Evolutionary conservation across 129 eudicot genomes (phyloP), one percentile per base, ranked within the genome.

Genomic region (Centella asiatica): DNA sequence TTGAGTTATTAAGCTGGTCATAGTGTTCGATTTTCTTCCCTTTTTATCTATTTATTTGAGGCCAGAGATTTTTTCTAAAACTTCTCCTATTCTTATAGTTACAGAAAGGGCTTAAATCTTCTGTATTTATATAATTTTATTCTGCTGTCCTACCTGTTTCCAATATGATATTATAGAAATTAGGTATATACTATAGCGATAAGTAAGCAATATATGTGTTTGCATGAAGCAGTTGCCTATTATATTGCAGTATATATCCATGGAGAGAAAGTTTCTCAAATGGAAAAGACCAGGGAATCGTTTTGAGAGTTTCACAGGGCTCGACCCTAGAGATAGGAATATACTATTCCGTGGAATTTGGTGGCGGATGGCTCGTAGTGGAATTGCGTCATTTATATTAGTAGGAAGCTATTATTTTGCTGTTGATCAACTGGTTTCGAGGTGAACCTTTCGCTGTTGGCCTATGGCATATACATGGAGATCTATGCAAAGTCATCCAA

Each of bases 341-440:
- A 67, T 92, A 40, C 79, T 92, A 65, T 73, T 70, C 55, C 88
- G 83, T 44, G 96, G 98, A 62, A 66, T 87, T 59, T 63, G 82
- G 83, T 70, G 82, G 70, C 79, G 98, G 47, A 84, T 92, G 96
- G 96, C 88, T 60, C 90, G 95, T 45, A 75, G 88, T 72, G 98
- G 98, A 69, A 24, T 84, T 42, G 76, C 94, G 49, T 92, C 98
- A 22, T 79, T 88, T 76, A 65, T 80, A 54, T 54, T 87, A 39
- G 82, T 85, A 32, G 90, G 98, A 39, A 71, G 84, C 62, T 90
- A 90, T 70, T 84, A 70, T 69, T 79, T 73, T 26, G 72, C 76
- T 33, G 64, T 87, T 58, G 84, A 87, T 52, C 85, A 71, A 65
- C 54, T 87, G 36, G 83, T 81, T 68, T 74, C 75, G 18, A 57